phyloP scores from a whole-genome alignment of 768 basidiomycete species.

The Tylopilus sp. region DNA sequence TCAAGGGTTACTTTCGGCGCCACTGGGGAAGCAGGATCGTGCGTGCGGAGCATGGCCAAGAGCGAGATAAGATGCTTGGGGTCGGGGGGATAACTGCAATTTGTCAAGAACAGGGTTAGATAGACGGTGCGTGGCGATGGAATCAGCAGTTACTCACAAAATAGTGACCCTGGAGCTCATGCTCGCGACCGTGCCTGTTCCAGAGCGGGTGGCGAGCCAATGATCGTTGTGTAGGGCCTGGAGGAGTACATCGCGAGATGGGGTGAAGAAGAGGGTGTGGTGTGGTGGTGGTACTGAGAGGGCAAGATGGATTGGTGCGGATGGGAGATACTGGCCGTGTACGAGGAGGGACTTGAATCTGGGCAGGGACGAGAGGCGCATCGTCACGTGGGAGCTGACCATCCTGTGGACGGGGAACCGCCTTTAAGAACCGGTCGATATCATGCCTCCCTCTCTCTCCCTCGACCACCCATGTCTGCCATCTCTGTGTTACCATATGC shows the following conservation, averaged over 20 bases:
- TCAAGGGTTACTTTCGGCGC: slow-evolving; percentile 35
- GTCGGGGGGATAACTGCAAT: slow-evolving; percentile 60
- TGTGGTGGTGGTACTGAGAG: slow-evolving; percentile 42
- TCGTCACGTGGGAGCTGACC: slow-evolving; percentile 18
- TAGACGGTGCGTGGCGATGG: not conserved
- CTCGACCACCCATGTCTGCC: slow-evolving; percentile 11
- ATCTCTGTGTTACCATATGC: slow-evolving; percentile 12
- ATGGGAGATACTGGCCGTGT: slow-evolving; percentile 58
- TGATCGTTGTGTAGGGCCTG: slow-evolving; percentile 51
- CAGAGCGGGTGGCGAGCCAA: slow-evolving; percentile 35
- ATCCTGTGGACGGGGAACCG: slow-evolving; percentile 20
- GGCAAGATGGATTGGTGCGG: slow-evolving; percentile 67
- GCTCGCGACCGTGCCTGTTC: slow-evolving; percentile 34
- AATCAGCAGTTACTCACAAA: slow-evolving; percentile 47
- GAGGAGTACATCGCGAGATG: slow-evolving; percentile 45
- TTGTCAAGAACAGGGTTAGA: slow-evolving; percentile 12
- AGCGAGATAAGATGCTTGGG: slow-evolving; percentile 52
- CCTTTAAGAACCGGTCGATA: slow-evolving; percentile 2
- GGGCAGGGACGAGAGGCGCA: slow-evolving; percentile 48
- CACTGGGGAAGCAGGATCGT: slow-evolving; percentile 22
- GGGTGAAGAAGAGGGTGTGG: slow-evolving; percentile 48
- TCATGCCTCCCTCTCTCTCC: not conserved
- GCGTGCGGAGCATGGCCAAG: slow-evolving; percentile 45
- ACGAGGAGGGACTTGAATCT: slow-evolving; percentile 57
- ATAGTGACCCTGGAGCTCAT: slow-evolving; percentile 46